A percentile compares a stretch with the other conserved stretches of the same genome.
Conservation (phyloP, 2,329 filamentous ascomycete genomes). For the Gaeumannomyces sp. region DNA sequence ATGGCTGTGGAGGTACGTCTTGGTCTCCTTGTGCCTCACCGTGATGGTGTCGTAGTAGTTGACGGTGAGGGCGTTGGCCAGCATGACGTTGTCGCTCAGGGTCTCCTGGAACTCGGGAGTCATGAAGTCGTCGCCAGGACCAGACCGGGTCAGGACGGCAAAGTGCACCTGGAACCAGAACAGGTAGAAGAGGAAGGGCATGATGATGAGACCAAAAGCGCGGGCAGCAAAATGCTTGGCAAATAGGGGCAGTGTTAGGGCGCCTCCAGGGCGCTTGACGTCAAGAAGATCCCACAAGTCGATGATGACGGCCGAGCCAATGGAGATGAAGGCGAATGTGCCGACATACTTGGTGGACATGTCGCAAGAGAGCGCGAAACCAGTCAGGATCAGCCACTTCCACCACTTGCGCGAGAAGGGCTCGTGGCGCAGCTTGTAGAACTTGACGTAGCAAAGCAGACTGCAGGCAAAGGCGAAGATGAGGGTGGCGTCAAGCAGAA, state of each 20-base stretch:
- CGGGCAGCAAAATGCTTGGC: slow-evolving; percentile 86
- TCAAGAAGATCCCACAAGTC: slow-evolving; percentile 94
- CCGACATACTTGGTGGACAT: slow-evolving; percentile 99
- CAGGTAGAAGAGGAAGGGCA: slow-evolving; percentile 95
- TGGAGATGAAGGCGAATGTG: slow-evolving; percentile 92
- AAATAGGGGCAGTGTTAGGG: slow-evolving; percentile 74
- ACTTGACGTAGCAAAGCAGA: slow-evolving; percentile 89
- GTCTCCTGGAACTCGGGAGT: slow-evolving; percentile 97
- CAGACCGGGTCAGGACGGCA: slow-evolving; percentile 77
- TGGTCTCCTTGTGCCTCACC: slow-evolving; percentile 94
- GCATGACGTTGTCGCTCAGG: slow-evolving; percentile 88
- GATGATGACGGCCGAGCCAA: slow-evolving; percentile 87
- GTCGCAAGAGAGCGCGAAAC: slow-evolving; percentile 90
- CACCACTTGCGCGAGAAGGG: slow-evolving; percentile 96
- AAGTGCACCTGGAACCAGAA: slow-evolving; percentile 99
- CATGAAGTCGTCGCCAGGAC: slow-evolving; percentile 98
- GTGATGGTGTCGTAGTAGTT: slow-evolving; percentile 86
- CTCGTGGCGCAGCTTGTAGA: slow-evolving; percentile 90
- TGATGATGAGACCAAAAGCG: slow-evolving; percentile 75
- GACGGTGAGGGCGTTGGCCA: slow-evolving; percentile 76
- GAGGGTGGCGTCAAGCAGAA: slow-evolving; percentile 88
- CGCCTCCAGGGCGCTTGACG: slow-evolving; percentile 74
- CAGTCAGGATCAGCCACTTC: slow-evolving; percentile 97
- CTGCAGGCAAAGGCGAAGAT: slow-evolving; percentile 96
- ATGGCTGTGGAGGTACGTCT: slow-evolving; percentile 93